Percentiles rank a stretch among this genome's conserved stretches.
These are phyloP conservation scores for Betula pendula DNA, from an alignment of 306 rosid genomes.

Conservation along the genomic window DNA sequence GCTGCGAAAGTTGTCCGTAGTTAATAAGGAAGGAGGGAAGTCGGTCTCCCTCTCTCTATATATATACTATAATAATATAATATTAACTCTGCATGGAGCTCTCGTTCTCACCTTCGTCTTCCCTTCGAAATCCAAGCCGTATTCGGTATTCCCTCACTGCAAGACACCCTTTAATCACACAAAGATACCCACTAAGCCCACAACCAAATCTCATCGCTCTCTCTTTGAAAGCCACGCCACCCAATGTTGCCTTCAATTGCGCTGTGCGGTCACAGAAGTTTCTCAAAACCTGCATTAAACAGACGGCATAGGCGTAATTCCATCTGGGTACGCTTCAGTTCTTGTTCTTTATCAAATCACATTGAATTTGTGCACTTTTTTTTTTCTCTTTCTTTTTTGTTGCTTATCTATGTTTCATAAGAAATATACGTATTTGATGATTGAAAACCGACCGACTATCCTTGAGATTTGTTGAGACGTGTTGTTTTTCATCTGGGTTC, in stretches of 20 bases:
- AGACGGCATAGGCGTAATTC: constrained; percentile 32
- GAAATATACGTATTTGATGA: background rate
- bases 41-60: no score
- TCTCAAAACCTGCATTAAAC: constrained; percentile 30
- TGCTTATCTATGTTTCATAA: background rate
- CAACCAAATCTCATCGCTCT: constrained; percentile 16
- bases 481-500: background rate
- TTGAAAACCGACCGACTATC: background rate
- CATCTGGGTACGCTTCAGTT: constrained; percentile 53
- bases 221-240: constrained; percentile 36
- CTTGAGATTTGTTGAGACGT: background rate
- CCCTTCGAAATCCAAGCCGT: constrained; percentile 36
- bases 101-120: constrained; percentile 38
- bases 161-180: constrained; percentile 27
- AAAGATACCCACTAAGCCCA: constrained; percentile 21
- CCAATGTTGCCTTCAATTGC: constrained; percentile 33
- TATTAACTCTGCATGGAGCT: constrained; percentile 57
- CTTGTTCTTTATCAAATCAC: constrained; percentile 8
- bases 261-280: constrained; percentile 15
- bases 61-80: no score
- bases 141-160: constrained; percentile 29
- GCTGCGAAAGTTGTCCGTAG: no score
- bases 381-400: background rate
- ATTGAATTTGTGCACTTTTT: constrained; percentile 4
- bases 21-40: no score